Percentiles rank a stretch among this genome's conserved stretches.
Evolutionary conservation across 495 filamentous ascomycete genomes (phyloP).

Genomic region (Penicillium soppii): DNA sequence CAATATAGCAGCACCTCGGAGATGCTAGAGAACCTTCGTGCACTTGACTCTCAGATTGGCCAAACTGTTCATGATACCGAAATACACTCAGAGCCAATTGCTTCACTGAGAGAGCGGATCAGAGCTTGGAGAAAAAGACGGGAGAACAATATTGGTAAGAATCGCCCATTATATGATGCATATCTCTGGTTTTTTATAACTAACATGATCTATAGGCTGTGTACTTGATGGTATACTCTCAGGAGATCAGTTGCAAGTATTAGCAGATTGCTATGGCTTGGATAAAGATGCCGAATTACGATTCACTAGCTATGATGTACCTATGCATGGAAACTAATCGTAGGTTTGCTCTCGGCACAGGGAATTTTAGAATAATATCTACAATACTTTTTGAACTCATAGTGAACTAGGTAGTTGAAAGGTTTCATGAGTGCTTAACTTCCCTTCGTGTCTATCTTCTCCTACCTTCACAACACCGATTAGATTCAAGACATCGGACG

Average conservation of each 20-base stretch:
- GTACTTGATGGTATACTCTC: constrained; percentile 19
- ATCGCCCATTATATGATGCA: constrained; percentile 1
- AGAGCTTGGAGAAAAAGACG: constrained; percentile 16
- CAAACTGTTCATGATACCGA: constrained; percentile 1
- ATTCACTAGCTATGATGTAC: not conserved
- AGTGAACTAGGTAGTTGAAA: no score
- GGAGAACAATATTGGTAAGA: constrained; percentile 20
- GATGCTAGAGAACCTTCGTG: constrained; percentile 16
- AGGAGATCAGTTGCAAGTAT: constrained; percentile 16
- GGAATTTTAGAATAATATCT: no score
- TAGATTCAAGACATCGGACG: no score
- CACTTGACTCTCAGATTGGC: constrained; percentile 4
- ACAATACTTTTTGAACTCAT: no score
- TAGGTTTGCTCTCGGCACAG: no score
- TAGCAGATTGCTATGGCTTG: constrained; percentile 23
- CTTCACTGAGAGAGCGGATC: constrained; percentile 11
- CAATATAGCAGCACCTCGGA: constrained; percentile 21
- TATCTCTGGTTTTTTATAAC: constrained; percentile 1
- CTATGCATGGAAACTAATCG: not conserved
- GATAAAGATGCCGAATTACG: constrained; percentile 20
- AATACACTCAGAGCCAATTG: not conserved
- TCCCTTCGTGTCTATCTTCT: no score
- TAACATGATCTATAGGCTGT: constrained; percentile 16
- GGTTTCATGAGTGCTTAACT: no score
- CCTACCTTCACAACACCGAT: no score